Percentiles rank a stretch among this genome's conserved stretches.
Evolutionary conservation across 2,329 filamentous ascomycete genomes (phyloP).

Genomic region (Pyrenophora seminiperda): DNA sequence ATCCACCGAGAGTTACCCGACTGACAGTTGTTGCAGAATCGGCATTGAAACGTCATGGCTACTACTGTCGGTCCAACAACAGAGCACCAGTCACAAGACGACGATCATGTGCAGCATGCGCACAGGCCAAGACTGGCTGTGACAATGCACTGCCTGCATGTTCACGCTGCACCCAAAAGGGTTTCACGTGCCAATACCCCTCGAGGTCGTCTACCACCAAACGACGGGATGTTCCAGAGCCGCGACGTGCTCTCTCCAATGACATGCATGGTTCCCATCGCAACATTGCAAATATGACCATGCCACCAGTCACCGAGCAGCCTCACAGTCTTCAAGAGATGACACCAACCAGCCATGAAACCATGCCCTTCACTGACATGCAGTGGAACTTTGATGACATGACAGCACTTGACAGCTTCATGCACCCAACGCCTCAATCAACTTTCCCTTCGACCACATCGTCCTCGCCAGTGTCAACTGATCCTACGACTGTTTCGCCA

Average conservation of each 20-base stretch:
- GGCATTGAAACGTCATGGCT: conserved; percentile 3
- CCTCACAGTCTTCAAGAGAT: not conserved
- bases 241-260: too few relatives aligned
- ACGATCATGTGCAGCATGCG: conserved; percentile 11
- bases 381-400: not conserved
- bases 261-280: not conserved
- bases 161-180: conserved; percentile 5
- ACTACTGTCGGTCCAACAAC: not conserved
- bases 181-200: not conserved
- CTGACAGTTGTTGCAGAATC: not conserved
- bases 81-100: not conserved
- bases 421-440: not conserved
- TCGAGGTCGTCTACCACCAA: not conserved
- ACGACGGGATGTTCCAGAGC: not conserved
- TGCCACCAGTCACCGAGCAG: not conserved
- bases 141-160: conserved; percentile 1
- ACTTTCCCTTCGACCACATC: not conserved
- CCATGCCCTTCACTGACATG: not conserved
- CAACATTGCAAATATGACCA: not conserved
- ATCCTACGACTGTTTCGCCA: not conserved
- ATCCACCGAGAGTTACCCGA: not conserved
- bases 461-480: not conserved
- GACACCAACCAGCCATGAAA: not conserved
- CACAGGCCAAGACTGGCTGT: conserved; percentile 7
- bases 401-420: not conserved